Evolutionary conservation across 1,284 basidiomycete species (phyloP), one percentile per base, ranked within the genome.

Genomic region (Singerocomus rubriflavus): DNA sequence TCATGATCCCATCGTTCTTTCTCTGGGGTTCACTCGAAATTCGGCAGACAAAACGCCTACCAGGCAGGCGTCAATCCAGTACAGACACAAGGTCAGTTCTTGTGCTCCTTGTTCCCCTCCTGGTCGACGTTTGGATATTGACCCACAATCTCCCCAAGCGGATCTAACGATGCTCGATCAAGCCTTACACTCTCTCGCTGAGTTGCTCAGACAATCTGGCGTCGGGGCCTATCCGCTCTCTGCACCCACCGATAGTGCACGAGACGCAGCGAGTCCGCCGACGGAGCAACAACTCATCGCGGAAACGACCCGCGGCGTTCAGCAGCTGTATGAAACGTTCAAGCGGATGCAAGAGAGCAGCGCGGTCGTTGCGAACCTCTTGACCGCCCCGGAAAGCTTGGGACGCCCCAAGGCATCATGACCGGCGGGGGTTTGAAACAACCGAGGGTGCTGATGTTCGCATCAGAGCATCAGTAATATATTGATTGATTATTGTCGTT

Each of bases 321-420:
- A 73, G 56, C 57, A 58, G 6, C 53, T 75, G 45, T 79, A 73
- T 53, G 71, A 74, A 17, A 57, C 65, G 34, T 66, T 72, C 12
- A 70, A 71, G 46, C 65, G 71, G 34, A 65, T 71, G 48, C 75
- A 79, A 54, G 75, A 77, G 47, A 73, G 71, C 43, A 72, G 72
- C 6, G 61, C 62, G 9, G 70, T 73, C 29, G 75, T 73, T 5
- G 69, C 65, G 33, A 75, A 71, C 50, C 55, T 67, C 17, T 47
- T 69, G 35, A 37, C 48, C 25, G 47, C 46, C 1, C 43, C 50
- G 9, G 65, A 65, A 16, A 44, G 25, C n/a, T 1, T 46, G 21
- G 50, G 54, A 32, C 56, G 61, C 39, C 45, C 52, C 30, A 67
- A 46, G 44, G 36, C 27, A 13, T 17, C 46, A 17, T 66, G 40